Evolutionary conservation across 1,139 yeast species (phyloP).

Genomic region (Candida glucosophila): DNA sequence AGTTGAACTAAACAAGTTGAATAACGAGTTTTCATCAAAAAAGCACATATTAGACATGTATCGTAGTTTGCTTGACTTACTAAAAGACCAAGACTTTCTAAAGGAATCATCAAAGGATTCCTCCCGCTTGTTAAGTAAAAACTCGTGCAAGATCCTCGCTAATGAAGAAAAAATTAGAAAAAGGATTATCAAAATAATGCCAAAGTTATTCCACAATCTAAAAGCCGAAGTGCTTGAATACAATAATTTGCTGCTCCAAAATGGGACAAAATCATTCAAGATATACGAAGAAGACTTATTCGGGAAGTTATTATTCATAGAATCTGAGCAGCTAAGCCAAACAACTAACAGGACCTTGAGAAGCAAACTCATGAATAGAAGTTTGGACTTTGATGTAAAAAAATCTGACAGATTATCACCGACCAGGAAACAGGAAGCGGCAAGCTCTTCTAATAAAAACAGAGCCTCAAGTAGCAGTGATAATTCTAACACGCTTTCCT

Average conservation of each 20-base stretch:
- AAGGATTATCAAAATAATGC: conserved; percentile 56
- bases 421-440: conserved; percentile 1
- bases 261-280: conserved; percentile 30
- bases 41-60: conserved; percentile 49
- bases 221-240: conserved; percentile 39
- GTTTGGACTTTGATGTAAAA: no score
- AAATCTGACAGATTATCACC: conserved; percentile 3
- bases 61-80: conserved; percentile 44
- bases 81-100: conserved; percentile 54
- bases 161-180: conserved; percentile 76
- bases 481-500: no score
- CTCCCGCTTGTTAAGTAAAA: conserved; percentile 64
- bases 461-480: no score
- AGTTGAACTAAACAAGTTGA: conserved; percentile 44
- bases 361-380: no score
- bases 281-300: conserved; percentile 41
- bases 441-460: no score
- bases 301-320: conserved; percentile 33
- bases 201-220: conserved; percentile 48
- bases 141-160: conserved; percentile 70
- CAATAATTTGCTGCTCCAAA: conserved; percentile 23
- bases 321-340: conserved; percentile 23
- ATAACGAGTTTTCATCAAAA: conserved; percentile 41
- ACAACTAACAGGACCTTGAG: conserved; percentile 3
- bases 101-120: conserved; percentile 73